Evolutionary conservation across 2,329 filamentous ascomycete genomes (phyloP).

Genomic region (Xylaria hypoxylon): DNA sequence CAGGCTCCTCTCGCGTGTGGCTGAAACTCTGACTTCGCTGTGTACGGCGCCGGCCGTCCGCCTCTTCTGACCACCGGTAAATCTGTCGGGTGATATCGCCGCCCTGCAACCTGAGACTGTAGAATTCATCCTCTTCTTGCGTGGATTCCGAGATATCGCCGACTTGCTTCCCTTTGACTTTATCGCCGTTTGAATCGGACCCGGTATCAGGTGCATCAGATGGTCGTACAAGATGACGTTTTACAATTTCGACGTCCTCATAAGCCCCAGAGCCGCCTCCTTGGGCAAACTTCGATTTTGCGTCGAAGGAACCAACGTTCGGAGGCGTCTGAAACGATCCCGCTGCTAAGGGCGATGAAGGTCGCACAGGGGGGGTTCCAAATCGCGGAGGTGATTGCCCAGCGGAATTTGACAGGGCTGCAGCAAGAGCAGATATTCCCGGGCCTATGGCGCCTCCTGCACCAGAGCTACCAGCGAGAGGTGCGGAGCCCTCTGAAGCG

Average conservation of each 20-base stretch:
- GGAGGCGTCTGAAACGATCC: constrained; percentile 67
- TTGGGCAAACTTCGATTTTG: constrained; percentile 64
- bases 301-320: constrained; percentile 88
- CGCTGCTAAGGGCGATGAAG: constrained; percentile 68
- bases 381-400: constrained; percentile 77
- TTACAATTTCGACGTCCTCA: constrained; percentile 92
- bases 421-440: constrained; percentile 87
- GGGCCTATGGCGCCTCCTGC: constrained; percentile 72
- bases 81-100: constrained; percentile 95
- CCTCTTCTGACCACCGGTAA: constrained; percentile 95
- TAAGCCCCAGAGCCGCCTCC: constrained; percentile 68
- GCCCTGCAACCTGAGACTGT: constrained; percentile 90
- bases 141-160: constrained; percentile 52
- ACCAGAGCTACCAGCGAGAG: constrained; percentile 74
- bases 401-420: constrained; percentile 81
- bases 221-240: constrained; percentile 85
- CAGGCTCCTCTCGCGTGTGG: constrained; percentile 79
- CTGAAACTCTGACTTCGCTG: constrained; percentile 91
- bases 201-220: constrained; percentile 61
- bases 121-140: constrained; percentile 83
- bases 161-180: constrained; percentile 66
- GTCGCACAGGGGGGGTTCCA: constrained; percentile 71
- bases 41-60: constrained; percentile 74
- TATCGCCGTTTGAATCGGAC: constrained; percentile 53
- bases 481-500: constrained; percentile 62